A percentile compares a stretch with the other conserved stretches of the same genome.
These are phyloP conservation scores for Stephania japonica DNA, from an alignment of 164 flowering plant genomes.

Conservation along the genomic window DNA sequence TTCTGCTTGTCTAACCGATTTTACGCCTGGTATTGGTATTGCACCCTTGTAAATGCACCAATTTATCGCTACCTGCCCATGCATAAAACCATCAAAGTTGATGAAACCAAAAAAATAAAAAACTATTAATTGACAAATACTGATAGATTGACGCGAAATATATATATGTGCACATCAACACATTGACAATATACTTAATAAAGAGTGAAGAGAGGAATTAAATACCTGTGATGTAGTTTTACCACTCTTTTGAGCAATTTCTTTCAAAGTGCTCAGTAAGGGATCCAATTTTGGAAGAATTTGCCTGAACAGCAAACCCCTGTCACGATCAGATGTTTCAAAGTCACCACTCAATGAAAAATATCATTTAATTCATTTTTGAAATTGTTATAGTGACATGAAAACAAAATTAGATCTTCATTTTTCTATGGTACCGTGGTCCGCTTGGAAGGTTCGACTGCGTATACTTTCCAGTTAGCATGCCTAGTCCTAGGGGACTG, in stretches of 20 bases:
- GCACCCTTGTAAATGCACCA: conserved; percentile 94
- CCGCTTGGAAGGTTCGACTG: conserved; percentile 72
- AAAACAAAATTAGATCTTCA: not conserved
- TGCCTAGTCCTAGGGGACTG: conserved; percentile 96
- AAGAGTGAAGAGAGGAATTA: conserved; percentile 9
- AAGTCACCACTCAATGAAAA: not conserved
- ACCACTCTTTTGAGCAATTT: conserved; percentile 54
- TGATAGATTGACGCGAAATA: no score
- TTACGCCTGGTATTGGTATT: conserved; percentile 88
- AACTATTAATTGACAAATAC: not conserved
- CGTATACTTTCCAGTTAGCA: conserved; percentile 91
- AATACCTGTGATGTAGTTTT: conserved; percentile 77
- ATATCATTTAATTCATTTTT: not conserved
- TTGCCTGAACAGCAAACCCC: conserved; percentile 67
- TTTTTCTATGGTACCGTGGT: conserved; percentile 43
- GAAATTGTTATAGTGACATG: not conserved
- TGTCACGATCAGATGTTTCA: conserved; percentile 17
- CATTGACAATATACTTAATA: not conserved
- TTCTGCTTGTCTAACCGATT: conserved; percentile 66
- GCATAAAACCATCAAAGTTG: not conserved
- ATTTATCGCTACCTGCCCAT: conserved; percentile 74
- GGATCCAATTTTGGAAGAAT: conserved; percentile 84
- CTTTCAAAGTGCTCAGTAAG: conserved; percentile 36
- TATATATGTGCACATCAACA: no score
- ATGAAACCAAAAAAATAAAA: not conserved